Evolutionary conservation across 148 eudicot genomes (phyloP), one percentile per base, ranked within the genome.

Genomic region (Talinum fruticosum): DNA sequence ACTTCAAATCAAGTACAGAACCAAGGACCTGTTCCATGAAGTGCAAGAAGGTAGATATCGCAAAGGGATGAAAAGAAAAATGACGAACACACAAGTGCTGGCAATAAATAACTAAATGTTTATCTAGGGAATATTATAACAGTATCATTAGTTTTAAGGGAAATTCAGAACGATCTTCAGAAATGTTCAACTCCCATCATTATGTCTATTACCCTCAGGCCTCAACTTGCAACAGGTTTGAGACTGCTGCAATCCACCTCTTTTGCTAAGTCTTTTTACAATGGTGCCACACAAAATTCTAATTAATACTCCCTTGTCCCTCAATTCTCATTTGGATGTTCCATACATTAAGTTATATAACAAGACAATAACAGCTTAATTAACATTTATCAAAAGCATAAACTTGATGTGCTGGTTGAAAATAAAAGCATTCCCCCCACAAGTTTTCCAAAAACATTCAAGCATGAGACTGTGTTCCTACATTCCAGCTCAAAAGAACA

Each of bases 81-180:
- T 41, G 13, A 41, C 12, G 47, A 19, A 62, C 13, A 82, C 82
- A 77, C 57, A 37, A 78, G 12, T 21, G 62, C 28, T 18, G 35
- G 33, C 18, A 30, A 65, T 65, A 65, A 67, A 18, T 35, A 67
- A 32, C 45, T n/a, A 69, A 21, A 35, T 69, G 8, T 41, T 41
- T 21, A 38, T 69, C 23, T 23, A 37, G 47, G 29, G 23, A 69
- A 21, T 36, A 15, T 69, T 21, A 36, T 29, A 69, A 23, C 1
- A 37, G 13, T 38, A 70, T 26, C 73, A 24, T 26, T 8, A n/a
- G 13, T 47, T 47, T 70, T 38, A 53, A 36, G 28, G n/a, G 23
- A 35, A 21, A 23, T 21, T 36, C 12, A 35, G 47, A 36, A 36
- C 32, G 47, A 38, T 68, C 41, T 33, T 33, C 70, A 33, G 23